phyloP scores from a whole-genome alignment of 768 basidiomycete species.

The Glaciozyma antarctica region DNA sequence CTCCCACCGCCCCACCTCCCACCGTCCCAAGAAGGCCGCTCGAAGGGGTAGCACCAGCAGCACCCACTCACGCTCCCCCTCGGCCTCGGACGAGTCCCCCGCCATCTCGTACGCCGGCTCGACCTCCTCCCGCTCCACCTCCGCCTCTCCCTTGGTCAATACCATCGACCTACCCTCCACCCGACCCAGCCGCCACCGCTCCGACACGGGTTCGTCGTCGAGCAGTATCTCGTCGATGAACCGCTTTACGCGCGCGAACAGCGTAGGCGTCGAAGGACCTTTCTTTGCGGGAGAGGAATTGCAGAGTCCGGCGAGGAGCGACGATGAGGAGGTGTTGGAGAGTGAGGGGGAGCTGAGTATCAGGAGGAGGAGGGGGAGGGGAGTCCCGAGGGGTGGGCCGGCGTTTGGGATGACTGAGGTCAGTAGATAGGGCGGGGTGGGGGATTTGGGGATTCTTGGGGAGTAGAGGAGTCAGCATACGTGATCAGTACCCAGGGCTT shows the following conservation, averaged over 20 bases:
- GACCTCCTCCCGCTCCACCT: not conserved
- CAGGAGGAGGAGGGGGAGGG: not conserved
- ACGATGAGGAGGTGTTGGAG: not conserved
- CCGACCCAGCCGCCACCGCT: not conserved
- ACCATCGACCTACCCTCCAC: not conserved
- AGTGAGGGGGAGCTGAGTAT: not conserved
- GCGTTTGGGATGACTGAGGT: too few relatives aligned
- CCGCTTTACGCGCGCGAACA: conserved; percentile 14
- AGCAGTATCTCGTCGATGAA: not conserved
- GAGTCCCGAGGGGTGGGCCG: too few relatives aligned
- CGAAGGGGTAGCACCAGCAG: not conserved
- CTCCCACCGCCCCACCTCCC: not conserved
- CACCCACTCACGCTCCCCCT: not conserved
- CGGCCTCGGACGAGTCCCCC: not conserved
- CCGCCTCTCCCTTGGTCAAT: not conserved
- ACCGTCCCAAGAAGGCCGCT: not conserved
- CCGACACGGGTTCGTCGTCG: not conserved
- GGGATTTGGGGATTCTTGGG: too few relatives aligned
- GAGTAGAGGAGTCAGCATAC: too few relatives aligned
- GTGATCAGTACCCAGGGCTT: too few relatives aligned
- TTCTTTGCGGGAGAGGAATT: conserved; percentile 7
- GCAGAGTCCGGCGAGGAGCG: not conserved
- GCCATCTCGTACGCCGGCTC: not conserved
- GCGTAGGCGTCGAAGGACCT: conserved; percentile 25
- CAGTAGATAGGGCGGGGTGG: too few relatives aligned